Conservation (phyloP, 1,139 yeast genomes). For the Entelexis paramagnoliae region DNA sequence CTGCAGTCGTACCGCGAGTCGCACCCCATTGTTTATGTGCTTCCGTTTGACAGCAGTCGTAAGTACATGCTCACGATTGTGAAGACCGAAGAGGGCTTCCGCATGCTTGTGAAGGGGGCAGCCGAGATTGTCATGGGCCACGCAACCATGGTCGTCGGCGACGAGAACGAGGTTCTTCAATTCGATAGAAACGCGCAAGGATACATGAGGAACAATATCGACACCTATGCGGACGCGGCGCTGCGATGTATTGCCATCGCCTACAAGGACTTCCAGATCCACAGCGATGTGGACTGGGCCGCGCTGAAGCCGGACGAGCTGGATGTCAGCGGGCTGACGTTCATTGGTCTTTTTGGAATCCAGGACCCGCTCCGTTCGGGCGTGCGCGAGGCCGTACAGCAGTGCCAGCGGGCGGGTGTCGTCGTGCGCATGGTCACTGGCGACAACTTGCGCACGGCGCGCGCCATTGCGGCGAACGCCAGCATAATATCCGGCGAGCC, state of each 20-base stretch:
- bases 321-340: conserved; percentile 25
- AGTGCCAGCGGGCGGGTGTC: conserved; percentile 85
- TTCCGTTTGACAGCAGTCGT: conserved; percentile 87
- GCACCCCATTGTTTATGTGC: conserved; percentile 48
- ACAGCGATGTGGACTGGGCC: conserved; percentile 39
- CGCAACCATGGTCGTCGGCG: conserved; percentile 36
- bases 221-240: conserved; percentile 31
- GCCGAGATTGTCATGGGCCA: conserved; percentile 70
- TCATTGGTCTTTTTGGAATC: conserved; percentile 69
- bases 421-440: conserved; percentile 97
- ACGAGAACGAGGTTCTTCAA: not conserved
- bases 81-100: conserved; percentile 32
- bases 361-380: conserved; percentile 91
- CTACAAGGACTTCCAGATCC: conserved; percentile 68
- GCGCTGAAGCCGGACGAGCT: conserved; percentile 24
- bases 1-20: conserved; percentile 36
- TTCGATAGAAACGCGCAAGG: not conserved
- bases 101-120: conserved; percentile 82
- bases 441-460: conserved; percentile 82
- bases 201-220: conserved; percentile 25
- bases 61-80: conserved; percentile 86
- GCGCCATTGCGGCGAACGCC: conserved; percentile 79
- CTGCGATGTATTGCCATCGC: conserved; percentile 53
- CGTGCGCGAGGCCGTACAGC: conserved; percentile 76
- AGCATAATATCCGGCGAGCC: conserved; percentile 49